Evolutionary conservation across 2,329 filamentous ascomycete species (phyloP).

Genomic region (Ophiocordyceps camponoti-leonardi): DNA sequence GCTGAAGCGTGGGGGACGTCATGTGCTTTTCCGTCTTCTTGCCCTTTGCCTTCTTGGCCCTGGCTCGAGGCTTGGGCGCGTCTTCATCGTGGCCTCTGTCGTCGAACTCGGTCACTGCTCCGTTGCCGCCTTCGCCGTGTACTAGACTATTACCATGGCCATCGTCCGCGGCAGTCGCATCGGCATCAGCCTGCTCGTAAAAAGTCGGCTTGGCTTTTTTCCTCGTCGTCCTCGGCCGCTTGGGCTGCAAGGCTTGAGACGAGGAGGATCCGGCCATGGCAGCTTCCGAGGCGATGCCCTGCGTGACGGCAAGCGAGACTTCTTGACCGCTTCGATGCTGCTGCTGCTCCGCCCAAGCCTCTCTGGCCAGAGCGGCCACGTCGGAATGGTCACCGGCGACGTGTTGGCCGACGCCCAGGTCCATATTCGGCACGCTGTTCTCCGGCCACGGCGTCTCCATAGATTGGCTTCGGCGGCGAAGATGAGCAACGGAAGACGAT

Average conservation of each 20-base stretch:
- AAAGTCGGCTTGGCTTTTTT: conserved; percentile 33
- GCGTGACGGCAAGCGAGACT: too few species aligned
- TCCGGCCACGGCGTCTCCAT: conserved; percentile 9
- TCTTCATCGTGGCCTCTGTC: not conserved
- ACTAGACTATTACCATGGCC: not conserved
- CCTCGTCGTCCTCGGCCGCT: conserved; percentile 16
- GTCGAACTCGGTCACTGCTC: conserved; percentile 1
- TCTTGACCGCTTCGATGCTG: conserved; percentile 10
- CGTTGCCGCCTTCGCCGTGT: conserved; percentile 4
- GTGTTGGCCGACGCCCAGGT: conserved; percentile 2
- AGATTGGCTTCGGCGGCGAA: conserved; percentile 9
- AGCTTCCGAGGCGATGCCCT: too few species aligned
- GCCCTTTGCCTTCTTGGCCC: conserved; percentile 9
- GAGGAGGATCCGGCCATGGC: too few species aligned
- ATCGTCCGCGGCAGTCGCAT: not conserved
- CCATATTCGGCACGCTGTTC: conserved; percentile 10
- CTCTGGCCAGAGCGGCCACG: conserved; percentile 13
- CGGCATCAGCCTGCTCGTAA: conserved; percentile 16
- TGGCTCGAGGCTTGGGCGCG: conserved; percentile 12
- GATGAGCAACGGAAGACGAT: conserved; percentile 12
- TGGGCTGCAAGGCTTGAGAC: conserved; percentile 3
- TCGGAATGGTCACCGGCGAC: conserved; percentile 7
- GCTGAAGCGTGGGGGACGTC: not conserved
- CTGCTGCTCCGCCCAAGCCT: conserved; percentile 14
- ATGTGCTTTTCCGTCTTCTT: conserved; percentile 5